Base-by-base conservation (phyloP, 139 green algal genomes). In the Haematococcus lacustris region DNA sequence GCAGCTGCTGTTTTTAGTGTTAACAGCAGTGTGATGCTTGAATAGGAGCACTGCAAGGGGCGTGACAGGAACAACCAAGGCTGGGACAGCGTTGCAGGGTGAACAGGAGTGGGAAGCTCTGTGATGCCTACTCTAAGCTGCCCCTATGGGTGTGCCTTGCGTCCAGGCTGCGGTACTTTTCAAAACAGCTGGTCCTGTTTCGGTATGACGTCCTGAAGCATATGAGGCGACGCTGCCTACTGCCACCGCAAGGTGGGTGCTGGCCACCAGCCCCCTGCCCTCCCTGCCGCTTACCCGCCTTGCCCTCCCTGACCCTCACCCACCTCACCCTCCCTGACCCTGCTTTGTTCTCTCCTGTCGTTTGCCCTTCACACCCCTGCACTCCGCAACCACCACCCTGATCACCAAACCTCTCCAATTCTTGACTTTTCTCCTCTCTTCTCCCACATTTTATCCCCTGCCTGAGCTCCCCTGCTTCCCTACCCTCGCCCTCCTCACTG, bases 161-260 rank as follows among this genome's bases (percentile, higher is more conserved):
- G 9, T 30, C 47, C 73, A 70, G 76, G 65, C 23, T 85, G 38
- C 80, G 80, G 26, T 85, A 78, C 73, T 39, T 74, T 25, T 78
- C 73, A 21, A 68, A 87, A 68, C 74, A 87, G 40, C 73, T 91
- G 7, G 87, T 90, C 23, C 40, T 91, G 26, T 87, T 91, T 70
- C 70, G 87, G 0, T 79, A 88, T 30, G 82, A 90, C 68, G 70
- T 90, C 62, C 82, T 83, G 39, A 71, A 82, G 25, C 73, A 72
- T 3, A 77, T 90, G 78, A 59, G 78, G 30, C 72, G 87, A 17
- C 47, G 72, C 17, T 76, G 78, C 68, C 41, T 88, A 38, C 41
- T 93, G 65, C 77, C 85, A 6, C 73, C 77, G 0, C 2, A 53
- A 35, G 71, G 73, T 75, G 68, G 2, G 64, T 74, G 5, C 3